Evolutionary conservation across 2,329 filamentous ascomycete species (phyloP), one percentile per base, ranked within the genome.

Genomic region (Penicillium sp.): DNA sequence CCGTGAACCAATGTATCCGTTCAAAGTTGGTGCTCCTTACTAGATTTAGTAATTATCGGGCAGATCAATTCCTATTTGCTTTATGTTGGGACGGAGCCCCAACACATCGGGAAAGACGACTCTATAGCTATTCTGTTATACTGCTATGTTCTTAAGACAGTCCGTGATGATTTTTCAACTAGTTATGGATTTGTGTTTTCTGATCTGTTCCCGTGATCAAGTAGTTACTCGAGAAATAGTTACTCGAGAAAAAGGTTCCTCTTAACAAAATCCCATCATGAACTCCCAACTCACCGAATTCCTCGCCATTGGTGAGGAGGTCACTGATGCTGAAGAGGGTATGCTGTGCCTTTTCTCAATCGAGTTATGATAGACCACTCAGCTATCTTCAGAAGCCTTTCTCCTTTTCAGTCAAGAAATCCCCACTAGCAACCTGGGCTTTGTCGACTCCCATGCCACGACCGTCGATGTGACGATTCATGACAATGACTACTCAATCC

Each of bases 341-440:
- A 73, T 51, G 50, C 49, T 23, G 15, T 15, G 27, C 13, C 27
- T 37, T 27, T 27, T 43, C 39, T 40, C 23, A 37, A 25, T 40
- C 43, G 24, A 43, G 20, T 6, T 38, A 29, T 31, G 31, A 40
- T 33, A 20, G 12, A 27, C 31, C 18, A 40, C 46, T 45, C 35
- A 53, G 47, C 33, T 49, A 29, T 37, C 44, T 20, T 42, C 47
- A 95, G 92, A 97, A 74, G 88, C 89, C 4, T 96, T 95, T 65
- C 73, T 91, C 32, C 78, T 96, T 47, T 96, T 95, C 75, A 86
- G 89, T 38, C 83, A 87, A 65, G 73, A 82, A 15, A 81, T 89
- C 24, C 83, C 87, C 0, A 87, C 86, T 10, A 81, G 83, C 47
- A 84, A 90, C 60, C 83, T 97, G 8, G 93, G 92, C 64, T 93